These are phyloP conservation scores for Diospyros kaki DNA, from an alignment of 148 eudicot genomes.

Conservation along the genomic window DNA sequence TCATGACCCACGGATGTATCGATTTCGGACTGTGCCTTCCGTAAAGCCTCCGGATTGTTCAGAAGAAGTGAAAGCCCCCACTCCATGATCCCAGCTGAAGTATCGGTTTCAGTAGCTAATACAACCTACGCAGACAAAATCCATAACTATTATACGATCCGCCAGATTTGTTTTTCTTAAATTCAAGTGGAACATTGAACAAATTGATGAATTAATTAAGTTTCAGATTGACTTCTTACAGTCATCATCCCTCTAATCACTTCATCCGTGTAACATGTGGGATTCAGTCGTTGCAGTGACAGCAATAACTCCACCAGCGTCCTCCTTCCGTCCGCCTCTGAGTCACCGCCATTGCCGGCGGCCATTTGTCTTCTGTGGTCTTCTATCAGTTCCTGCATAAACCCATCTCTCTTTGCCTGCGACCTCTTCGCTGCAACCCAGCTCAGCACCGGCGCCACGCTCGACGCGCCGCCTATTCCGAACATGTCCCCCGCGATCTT, in stretches of 20 bases:
- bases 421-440: too few relatives aligned
- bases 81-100: constrained; percentile 33
- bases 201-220: too few relatives aligned
- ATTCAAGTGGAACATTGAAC: too few relatives aligned
- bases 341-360: background rate
- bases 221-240: background rate
- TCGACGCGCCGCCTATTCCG: background rate
- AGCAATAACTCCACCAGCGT: constrained; percentile 6
- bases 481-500: background rate
- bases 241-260: background rate
- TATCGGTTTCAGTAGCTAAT: constrained; percentile 32
- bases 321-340: constrained; percentile 14
- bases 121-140: constrained; percentile 13
- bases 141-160: too few relatives aligned
- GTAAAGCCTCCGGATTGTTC: constrained; percentile 31
- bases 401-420: too few relatives aligned
- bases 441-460: too few relatives aligned
- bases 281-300: background rate
- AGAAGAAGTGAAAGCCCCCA: constrained; percentile 39
- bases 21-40: constrained; percentile 35
- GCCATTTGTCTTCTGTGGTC: too few relatives aligned
- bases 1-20: constrained; percentile 15
- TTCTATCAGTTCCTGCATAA: too few relatives aligned
- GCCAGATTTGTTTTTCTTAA: too few relatives aligned
- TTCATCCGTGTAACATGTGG: constrained; percentile 4